Conservation (phyloP, 1,284 basidiomycete species). For the Cutaneotrichosporon spelunceum region DNA sequence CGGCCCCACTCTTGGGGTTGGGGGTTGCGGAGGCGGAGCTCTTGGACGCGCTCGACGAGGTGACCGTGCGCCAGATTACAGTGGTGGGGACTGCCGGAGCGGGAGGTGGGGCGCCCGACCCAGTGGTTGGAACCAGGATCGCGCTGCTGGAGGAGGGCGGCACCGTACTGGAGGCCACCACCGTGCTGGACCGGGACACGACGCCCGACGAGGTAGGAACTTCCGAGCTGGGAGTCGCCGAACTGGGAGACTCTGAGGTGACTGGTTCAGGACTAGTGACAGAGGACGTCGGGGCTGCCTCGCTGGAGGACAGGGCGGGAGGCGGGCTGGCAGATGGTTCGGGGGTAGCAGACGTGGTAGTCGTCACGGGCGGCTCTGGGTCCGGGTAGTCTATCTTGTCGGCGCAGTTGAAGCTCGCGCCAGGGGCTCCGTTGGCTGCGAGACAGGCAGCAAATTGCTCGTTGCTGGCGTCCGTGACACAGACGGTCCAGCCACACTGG, state of each 20-base stretch:
- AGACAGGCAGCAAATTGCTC: not conserved
- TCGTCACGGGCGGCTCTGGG: not conserved
- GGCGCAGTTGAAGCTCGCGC: not conserved
- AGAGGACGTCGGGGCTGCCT: not conserved
- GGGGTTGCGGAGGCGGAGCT: not conserved
- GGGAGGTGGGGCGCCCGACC: not conserved
- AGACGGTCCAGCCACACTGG: constrained; percentile 4
- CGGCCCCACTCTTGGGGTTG: not conserved
- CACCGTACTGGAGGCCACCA: no score
- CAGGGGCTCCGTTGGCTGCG: not conserved
- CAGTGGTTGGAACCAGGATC: not conserved
- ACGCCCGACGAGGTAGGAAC: not conserved
- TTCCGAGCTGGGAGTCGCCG: not conserved
- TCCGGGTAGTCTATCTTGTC: not conserved
- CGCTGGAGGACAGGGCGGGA: not conserved
- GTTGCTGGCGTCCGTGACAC: not conserved
- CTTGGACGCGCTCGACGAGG: not conserved
- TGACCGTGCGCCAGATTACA: not conserved
- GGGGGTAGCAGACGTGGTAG: not conserved
- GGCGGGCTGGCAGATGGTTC: not conserved
- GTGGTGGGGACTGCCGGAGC: not conserved
- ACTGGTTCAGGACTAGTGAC: not conserved
- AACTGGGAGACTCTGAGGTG: not conserved
- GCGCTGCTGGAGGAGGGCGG: not conserved
- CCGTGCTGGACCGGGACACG: not conserved